Base-by-base conservation (phyloP, 345 rosid species). In the Viola odorata region DNA sequence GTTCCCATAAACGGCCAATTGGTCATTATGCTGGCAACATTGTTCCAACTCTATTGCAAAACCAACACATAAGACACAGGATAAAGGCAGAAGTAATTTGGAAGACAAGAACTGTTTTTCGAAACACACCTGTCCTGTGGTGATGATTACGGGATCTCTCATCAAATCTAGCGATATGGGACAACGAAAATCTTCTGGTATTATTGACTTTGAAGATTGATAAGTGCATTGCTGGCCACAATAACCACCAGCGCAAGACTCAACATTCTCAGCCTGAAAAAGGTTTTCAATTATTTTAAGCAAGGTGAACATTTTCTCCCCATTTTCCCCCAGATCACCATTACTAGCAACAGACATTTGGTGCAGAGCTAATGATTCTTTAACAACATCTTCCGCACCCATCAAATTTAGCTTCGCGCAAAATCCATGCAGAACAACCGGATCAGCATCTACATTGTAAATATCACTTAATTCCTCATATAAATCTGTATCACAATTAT, bases 121-220 rank as follows among this genome's bases (percentile, higher is more conserved):
- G 12, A 10, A 6, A 7, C 13, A 4, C 13, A 47, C 50, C 44
- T 55, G 58, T 12, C 58, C 58, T 1, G 58, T 36, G 5, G 58
- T 12, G 6, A 55, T 6, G 5, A 55, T 55, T 14, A 55, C 58
- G 6, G 58, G 58, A 55, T 55, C 58, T 37, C 58, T 38, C 58
- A 55, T 55, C 42, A 55, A 37, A 12, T 55, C 58, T 16, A 55
- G n/a, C 15, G n/a, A 13, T 37, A 55, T 55, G 9, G 17, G 58
- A 37, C 58, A 55, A 9, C 3, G 8, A 37, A 55, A 55, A 55
- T 38, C 58, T n/a, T 12, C n/a, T 1, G 58, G 58, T 12, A 55
- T 37, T 0, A 10, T 12, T 47, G 50, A 1, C 3, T 42, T 7
- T 6, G n/a, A 47, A 9, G 50, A 11, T 47, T 0, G 4, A 12